Percentiles rank a stretch among this genome's conserved stretches.
These are phyloP conservation scores for Candida bentonensis DNA, from an alignment of 805 yeast genomes.

Conservation along the genomic window DNA sequence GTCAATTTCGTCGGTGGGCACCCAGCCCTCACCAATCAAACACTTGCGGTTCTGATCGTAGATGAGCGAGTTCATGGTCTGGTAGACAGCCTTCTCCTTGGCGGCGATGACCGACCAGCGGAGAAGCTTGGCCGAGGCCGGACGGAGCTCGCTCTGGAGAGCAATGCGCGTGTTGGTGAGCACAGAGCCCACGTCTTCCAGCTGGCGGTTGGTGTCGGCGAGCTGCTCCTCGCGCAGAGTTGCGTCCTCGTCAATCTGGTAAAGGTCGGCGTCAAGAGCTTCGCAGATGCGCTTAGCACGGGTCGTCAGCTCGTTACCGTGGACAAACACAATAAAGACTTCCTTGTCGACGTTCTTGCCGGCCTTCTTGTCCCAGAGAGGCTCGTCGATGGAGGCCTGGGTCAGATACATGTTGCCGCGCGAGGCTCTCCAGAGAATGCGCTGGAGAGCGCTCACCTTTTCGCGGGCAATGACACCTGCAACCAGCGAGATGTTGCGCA, in stretches of 20 bases:
- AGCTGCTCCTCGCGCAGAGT: constrained; percentile 24
- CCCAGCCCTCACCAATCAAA: constrained; percentile 93
- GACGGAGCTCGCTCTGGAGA: constrained; percentile 60
- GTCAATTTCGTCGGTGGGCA: constrained; percentile 65
- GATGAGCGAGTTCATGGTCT: constrained; percentile 64
- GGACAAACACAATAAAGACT: constrained; percentile 81
- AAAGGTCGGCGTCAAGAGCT: constrained; percentile 73
- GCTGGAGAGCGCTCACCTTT: constrained; percentile 58
- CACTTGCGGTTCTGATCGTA: constrained; percentile 76
- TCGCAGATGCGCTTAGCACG: constrained; percentile 76
- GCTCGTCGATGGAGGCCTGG: constrained; percentile 56
- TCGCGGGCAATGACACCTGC: constrained; percentile 73
- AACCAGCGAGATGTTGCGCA: constrained; percentile 34
- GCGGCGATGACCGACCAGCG: constrained; percentile 57
- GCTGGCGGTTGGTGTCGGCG: constrained; percentile 29
- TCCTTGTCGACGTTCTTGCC: constrained; percentile 52
- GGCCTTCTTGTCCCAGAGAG: constrained; percentile 47
- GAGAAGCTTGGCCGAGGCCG: constrained; percentile 60
- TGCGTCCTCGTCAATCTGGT: constrained; percentile 39
- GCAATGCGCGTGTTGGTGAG: constrained; percentile 53
- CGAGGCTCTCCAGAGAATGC: constrained; percentile 79
- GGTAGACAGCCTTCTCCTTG: constrained; percentile 74
- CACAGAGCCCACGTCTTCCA: constrained; percentile 46
- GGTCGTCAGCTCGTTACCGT: constrained; percentile 61
- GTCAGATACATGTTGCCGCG: constrained; percentile 83